Percentiles rank a stretch among this genome's conserved stretches.
phyloP scores from a whole-genome alignment of 371 early-diverging fungal species.

The Lichtheimia ramosa region DNA sequence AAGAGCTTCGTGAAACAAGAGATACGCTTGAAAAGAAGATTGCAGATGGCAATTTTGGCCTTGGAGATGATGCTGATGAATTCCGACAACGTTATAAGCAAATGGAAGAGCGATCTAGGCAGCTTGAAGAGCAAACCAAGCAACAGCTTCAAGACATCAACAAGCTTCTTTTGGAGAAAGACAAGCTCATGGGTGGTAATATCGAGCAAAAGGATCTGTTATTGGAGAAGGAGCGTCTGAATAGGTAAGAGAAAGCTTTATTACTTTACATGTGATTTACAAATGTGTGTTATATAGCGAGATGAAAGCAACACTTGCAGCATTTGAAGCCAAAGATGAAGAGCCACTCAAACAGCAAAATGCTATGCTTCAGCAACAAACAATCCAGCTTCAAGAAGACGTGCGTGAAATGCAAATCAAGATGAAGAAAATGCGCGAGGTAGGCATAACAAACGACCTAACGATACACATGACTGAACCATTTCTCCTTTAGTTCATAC shows the following conservation, averaged over 20 bases:
- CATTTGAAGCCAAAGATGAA: slow-evolving; percentile 67
- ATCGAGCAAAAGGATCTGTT: slow-evolving; percentile 58
- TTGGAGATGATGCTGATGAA: slow-evolving; percentile 36
- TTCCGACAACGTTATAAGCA: slow-evolving; percentile 30
- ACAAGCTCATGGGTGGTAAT: slow-evolving; percentile 53
- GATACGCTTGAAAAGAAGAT: slow-evolving; percentile 29
- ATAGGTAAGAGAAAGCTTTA: slow-evolving; percentile 27
- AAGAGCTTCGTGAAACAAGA: slow-evolving; percentile 30
- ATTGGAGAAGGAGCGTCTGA: slow-evolving; percentile 54
- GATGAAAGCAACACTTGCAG: slow-evolving; percentile 68
- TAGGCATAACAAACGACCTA: slow-evolving; percentile 12
- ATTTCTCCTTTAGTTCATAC: slow-evolving; percentile 20
- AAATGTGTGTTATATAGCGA: slow-evolving; percentile 30
- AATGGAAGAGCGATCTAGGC: slow-evolving; percentile 40
- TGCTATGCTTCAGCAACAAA: slow-evolving; percentile 54
- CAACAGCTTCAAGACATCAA: slow-evolving; percentile 65
- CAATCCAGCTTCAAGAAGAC: slow-evolving; percentile 61
- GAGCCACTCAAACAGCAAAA: slow-evolving; percentile 58
- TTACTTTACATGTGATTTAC: background rate
- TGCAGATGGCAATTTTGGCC: slow-evolving; percentile 39
- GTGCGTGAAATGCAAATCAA: slow-evolving; percentile 55
- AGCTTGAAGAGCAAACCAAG: slow-evolving; percentile 62
- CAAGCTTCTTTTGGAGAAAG: slow-evolving; percentile 68
- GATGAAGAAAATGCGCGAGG: slow-evolving; percentile 77
- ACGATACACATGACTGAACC: too few species aligned